Evolutionary conservation across 805 yeast species (phyloP).

Genomic region (Wickerhamiella bombiphila): DNA sequence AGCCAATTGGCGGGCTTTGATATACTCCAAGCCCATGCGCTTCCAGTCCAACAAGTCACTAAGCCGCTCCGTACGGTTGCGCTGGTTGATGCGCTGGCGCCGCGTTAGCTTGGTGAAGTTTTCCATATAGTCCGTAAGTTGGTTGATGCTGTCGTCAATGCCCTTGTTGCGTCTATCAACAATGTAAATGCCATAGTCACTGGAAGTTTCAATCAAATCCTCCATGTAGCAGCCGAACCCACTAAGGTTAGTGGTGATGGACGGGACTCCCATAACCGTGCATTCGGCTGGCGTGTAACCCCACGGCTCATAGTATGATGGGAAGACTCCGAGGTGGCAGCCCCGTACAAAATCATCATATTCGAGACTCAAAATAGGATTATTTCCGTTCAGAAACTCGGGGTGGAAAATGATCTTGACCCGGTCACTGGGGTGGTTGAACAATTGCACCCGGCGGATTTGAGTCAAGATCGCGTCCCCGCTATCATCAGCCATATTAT

Average conservation of each 20-base stretch:
- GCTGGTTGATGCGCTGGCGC: slow-evolving; percentile 93
- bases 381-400: slow-evolving; percentile 85
- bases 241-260: slow-evolving; percentile 86
- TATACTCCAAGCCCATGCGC: slow-evolving; percentile 93
- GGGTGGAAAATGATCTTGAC: slow-evolving; percentile 97
- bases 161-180: slow-evolving; percentile 88
- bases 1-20: slow-evolving; percentile 85
- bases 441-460: slow-evolving; percentile 78
- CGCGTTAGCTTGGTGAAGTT: slow-evolving; percentile 79
- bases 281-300: slow-evolving; percentile 99
- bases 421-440: slow-evolving; percentile 77
- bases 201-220: slow-evolving; percentile 83
- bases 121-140: slow-evolving; percentile 76
- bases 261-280: slow-evolving; percentile 98
- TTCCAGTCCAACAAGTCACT: slow-evolving; percentile 93
- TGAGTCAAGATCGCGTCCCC: slow-evolving; percentile 84
- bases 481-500: slow-evolving; percentile 87
- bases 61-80: slow-evolving; percentile 90
- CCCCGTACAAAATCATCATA: slow-evolving; percentile 97
- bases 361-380: slow-evolving; percentile 84
- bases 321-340: slow-evolving; percentile 95
- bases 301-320: slow-evolving; percentile 98
- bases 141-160: slow-evolving; percentile 86
- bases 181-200: slow-evolving; percentile 92
- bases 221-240: slow-evolving; percentile 99